Evolutionary conservation across 371 early-diverging fungal genomes (phyloP).

Genomic region (Apophysomyces ossiformis): DNA sequence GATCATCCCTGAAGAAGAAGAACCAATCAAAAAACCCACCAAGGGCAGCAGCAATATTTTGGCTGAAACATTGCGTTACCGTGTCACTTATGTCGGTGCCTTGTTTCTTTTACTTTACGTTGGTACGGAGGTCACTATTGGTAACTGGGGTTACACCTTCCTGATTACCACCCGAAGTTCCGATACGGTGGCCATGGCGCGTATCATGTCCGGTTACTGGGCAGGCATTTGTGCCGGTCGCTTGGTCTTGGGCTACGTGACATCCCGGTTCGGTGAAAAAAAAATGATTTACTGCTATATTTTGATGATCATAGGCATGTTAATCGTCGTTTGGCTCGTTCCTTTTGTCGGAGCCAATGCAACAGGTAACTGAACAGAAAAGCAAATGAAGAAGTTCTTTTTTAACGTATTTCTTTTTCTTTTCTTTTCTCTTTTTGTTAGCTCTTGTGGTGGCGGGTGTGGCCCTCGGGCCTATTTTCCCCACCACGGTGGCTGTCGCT

Average conservation of each 20-base stretch:
- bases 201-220: constrained; percentile 34
- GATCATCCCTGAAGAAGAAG: not conserved
- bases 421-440: not conserved
- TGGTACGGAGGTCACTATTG: constrained; percentile 35
- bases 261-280: constrained; percentile 32
- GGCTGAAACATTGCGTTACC: constrained; percentile 14
- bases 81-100: constrained; percentile 22
- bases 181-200: constrained; percentile 27
- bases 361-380: constrained; percentile 9
- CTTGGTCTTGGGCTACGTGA: constrained; percentile 27
- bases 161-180: constrained; percentile 27
- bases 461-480: constrained; percentile 34
- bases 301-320: constrained; percentile 19
- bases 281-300: constrained; percentile 31
- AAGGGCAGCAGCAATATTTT: constrained; percentile 6
- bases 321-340: constrained; percentile 25
- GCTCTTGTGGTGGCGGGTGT: constrained; percentile 28
- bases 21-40: not conserved
- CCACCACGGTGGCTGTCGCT: constrained; percentile 30
- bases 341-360: constrained; percentile 26
- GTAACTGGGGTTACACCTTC: constrained; percentile 34
- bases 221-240: constrained; percentile 32
- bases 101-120: constrained; percentile 31
- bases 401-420: not conserved
- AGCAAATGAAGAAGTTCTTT: no score